phyloP scores from a whole-genome alignment of 2,329 filamentous ascomycete species.

The Penicillium verrucosum region DNA sequence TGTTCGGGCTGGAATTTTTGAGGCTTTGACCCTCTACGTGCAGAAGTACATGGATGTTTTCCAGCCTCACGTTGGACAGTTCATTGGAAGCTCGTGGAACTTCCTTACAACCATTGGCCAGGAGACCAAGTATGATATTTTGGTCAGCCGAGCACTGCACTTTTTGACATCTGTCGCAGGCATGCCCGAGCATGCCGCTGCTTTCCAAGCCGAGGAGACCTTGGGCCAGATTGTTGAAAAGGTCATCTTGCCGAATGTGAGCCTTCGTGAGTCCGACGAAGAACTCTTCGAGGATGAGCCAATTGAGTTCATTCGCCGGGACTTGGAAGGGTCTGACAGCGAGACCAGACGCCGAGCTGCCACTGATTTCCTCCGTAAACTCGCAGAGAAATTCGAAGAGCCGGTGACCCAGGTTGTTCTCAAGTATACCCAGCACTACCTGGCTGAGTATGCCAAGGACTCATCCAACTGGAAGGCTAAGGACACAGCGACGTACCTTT shows the following conservation, averaged over 20 bases:
- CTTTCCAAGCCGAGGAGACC: constrained; percentile 79
- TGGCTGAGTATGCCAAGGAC: constrained; percentile 68
- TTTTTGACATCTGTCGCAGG: constrained; percentile 88
- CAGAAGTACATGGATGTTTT: constrained; percentile 97
- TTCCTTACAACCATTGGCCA: constrained; percentile 81
- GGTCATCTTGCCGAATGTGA: constrained; percentile 90
- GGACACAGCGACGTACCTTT: constrained; percentile 96
- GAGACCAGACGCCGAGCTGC: constrained; percentile 89
- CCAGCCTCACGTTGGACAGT: constrained; percentile 71
- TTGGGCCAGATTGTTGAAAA: constrained; percentile 89
- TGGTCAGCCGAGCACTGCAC: constrained; percentile 91
- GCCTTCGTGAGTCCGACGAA: constrained; percentile 85
- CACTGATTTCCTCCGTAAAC: constrained; percentile 85
- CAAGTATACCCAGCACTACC: constrained; percentile 81
- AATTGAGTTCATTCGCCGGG: constrained; percentile 94
- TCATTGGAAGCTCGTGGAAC: constrained; percentile 88
- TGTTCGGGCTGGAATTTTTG: constrained; percentile 90
- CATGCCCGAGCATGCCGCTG: constrained; percentile 70
- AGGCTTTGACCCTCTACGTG: constrained; percentile 82
- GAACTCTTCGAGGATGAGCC: constrained; percentile 98
- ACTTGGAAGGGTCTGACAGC: constrained; percentile 92
- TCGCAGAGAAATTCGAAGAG: constrained; percentile 83
- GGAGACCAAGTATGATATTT: constrained; percentile 87
- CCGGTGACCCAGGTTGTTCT: constrained; percentile 84
- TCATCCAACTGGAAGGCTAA: constrained; percentile 88